Evolutionary conservation across 805 yeast species (phyloP).

Genomic region (Brettanomyces anomalus): DNA sequence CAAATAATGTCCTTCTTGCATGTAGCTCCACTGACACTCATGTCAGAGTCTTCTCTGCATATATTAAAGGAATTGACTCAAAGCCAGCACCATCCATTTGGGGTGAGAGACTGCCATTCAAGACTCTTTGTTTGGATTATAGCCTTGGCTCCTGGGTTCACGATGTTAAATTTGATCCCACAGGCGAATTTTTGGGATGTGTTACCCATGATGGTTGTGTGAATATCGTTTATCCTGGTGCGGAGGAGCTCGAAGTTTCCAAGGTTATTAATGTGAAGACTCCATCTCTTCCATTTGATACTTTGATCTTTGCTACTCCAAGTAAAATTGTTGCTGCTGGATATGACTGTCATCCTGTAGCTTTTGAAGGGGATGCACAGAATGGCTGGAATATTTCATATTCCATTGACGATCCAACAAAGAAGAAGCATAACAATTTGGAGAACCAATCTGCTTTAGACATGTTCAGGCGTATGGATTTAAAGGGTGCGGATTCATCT

Average conservation of each 20-base stretch:
- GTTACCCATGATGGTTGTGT: slow-evolving; percentile 85
- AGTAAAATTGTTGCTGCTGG: slow-evolving; percentile 78
- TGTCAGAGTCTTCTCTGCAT: slow-evolving; percentile 82
- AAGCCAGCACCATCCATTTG: slow-evolving; percentile 77
- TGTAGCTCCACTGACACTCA: slow-evolving; percentile 93
- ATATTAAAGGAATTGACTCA: slow-evolving; percentile 76
- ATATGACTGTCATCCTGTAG: slow-evolving; percentile 82
- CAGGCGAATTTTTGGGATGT: slow-evolving; percentile 69
- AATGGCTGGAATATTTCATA: slow-evolving; percentile 54
- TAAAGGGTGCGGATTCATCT: slow-evolving; percentile 68
- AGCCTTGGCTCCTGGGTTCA: slow-evolving; percentile 83
- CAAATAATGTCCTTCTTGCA: slow-evolving; percentile 79
- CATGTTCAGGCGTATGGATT: slow-evolving; percentile 92
- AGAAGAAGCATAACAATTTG: slow-evolving; percentile 36
- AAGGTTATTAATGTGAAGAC: slow-evolving; percentile 53
- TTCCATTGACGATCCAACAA: slow-evolving; percentile 52
- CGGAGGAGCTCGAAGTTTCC: slow-evolving; percentile 42
- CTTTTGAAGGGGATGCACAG: slow-evolving; percentile 59
- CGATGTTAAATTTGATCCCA: slow-evolving; percentile 77
- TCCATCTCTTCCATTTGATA: slow-evolving; percentile 68
- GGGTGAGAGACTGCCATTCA: slow-evolving; percentile 95
- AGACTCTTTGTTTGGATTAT: slow-evolving; percentile 78
- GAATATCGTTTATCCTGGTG: slow-evolving; percentile 66
- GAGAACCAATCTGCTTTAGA: slow-evolving; percentile 76
- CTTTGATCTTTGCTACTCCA: slow-evolving; percentile 62